Percentiles rank a stretch among this genome's conserved stretches.
These are phyloP conservation scores for Zelopaecilomyces penicillatus DNA, from an alignment of 2,329 filamentous ascomycete genomes.

Conservation along the genomic window DNA sequence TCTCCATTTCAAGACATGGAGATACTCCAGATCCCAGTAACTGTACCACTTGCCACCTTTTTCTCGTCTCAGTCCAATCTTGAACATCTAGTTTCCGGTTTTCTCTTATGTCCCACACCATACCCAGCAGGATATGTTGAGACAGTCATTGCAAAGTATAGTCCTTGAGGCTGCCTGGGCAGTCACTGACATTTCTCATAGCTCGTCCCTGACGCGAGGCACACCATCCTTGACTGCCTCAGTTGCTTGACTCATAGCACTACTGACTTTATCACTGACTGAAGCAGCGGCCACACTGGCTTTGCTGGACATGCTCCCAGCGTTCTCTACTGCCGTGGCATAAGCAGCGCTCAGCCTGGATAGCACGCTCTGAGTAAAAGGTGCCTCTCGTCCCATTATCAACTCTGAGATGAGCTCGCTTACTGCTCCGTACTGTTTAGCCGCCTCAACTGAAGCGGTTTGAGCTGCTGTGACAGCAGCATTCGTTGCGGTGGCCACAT, in stretches of 20 bases:
- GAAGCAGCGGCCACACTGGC: constrained; percentile 25
- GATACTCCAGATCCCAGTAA: too few relatives aligned
- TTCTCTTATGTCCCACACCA: too few relatives aligned
- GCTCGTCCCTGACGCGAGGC: constrained; percentile 30
- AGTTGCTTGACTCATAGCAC: constrained; percentile 31
- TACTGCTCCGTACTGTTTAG: constrained; percentile 60
- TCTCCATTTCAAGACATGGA: too few relatives aligned
- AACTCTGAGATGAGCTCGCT: constrained; percentile 69
- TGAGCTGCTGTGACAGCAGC: constrained; percentile 47
- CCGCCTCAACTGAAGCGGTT: constrained; percentile 52
- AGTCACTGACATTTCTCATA: constrained; percentile 20
- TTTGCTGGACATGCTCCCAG: constrained; percentile 33
- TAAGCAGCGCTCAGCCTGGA: constrained; percentile 64
- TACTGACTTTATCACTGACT: constrained; percentile 27
- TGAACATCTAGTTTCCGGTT: too few relatives aligned
- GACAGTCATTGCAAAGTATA: too few relatives aligned
- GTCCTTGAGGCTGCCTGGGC: too few relatives aligned
- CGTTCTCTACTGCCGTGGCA: constrained; percentile 53
- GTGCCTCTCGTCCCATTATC: constrained; percentile 66
- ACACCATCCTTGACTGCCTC: constrained; percentile 34
- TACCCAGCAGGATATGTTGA: too few relatives aligned
- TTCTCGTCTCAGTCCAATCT: too few relatives aligned
- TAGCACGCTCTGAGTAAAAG: constrained; percentile 74
- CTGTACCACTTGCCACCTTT: too few relatives aligned
- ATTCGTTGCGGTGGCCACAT: constrained; percentile 46